These are phyloP conservation scores for Odontarrhena argentea DNA, from an alignment of 345 rosid species.

Conservation along the genomic window DNA sequence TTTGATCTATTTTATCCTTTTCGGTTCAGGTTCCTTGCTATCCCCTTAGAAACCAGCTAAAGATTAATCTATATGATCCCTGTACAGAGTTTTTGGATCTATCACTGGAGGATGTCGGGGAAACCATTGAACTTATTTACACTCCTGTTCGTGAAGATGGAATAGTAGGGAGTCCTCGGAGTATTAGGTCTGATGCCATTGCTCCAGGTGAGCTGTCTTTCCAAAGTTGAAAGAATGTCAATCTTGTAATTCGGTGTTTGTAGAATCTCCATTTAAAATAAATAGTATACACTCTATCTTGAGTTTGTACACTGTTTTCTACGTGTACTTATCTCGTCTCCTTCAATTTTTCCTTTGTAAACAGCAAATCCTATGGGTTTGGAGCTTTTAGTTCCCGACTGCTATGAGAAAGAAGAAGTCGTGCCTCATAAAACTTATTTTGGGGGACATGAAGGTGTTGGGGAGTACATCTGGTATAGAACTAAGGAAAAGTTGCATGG, in stretches of 20 bases:
- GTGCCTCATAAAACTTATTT: constrained; percentile 79
- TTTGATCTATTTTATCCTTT: constrained; percentile 17
- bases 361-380: constrained; percentile 92
- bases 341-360: constrained; percentile 29
- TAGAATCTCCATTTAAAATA: constrained; percentile 16
- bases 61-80: constrained; percentile 26
- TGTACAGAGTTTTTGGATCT: constrained; percentile 78
- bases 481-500: constrained; percentile 61
- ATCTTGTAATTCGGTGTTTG: constrained; percentile 2
- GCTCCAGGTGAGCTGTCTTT: constrained; percentile 69
- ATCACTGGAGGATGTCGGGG: constrained; percentile 79
- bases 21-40: constrained; percentile 19
- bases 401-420: constrained; percentile 69
- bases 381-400: constrained; percentile 72
- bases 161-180: constrained; percentile 62
- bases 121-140: constrained; percentile 73
- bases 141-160: constrained; percentile 92
- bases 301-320: constrained; percentile 9
- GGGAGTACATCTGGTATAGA: constrained; percentile 84
- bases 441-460: constrained; percentile 88
- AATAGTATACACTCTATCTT: constrained; percentile 13
- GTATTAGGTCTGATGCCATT: constrained; percentile 63
- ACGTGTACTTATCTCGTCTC: constrained; percentile 16
- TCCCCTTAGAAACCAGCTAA: constrained; percentile 17
- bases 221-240: constrained; percentile 7